Conservation (phyloP, 2,329 filamentous ascomycete species). For the Ceratocystis alfenasii region DNA sequence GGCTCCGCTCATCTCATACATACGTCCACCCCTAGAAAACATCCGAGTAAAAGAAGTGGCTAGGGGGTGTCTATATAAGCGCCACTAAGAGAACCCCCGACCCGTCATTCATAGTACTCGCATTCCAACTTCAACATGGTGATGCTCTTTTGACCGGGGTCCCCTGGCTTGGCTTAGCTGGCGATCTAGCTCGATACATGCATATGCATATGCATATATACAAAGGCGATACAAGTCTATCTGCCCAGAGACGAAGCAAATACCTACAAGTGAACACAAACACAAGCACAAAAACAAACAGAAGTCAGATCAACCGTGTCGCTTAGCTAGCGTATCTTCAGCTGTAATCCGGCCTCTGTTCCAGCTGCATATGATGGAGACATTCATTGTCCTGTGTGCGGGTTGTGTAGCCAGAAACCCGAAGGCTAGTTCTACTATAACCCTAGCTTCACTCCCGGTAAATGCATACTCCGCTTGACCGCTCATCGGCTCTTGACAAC, state of each 20-base stretch:
- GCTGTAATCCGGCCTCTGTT: no score
- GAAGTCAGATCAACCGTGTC: no score
- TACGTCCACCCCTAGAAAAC: neutral
- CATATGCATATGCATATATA: neutral
- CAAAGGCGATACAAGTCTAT: neutral
- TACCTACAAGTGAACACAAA: neutral
- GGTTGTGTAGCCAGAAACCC: no score
- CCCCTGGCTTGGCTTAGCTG: neutral
- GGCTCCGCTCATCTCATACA: conserved; percentile 2
- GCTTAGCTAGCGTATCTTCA: no score
- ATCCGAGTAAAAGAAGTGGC: neutral
- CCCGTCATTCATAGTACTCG: neutral
- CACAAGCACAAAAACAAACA: no score
- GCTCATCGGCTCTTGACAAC: no score
- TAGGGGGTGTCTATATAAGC: neutral
- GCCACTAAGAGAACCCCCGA: neutral
- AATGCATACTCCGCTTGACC: no score
- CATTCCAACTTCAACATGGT: neutral
- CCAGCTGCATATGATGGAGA: no score
- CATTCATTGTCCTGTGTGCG: no score
- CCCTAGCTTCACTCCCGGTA: no score
- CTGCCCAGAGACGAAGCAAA: neutral
- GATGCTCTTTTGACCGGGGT: neutral
- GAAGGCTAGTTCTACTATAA: no score
- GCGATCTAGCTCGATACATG: conserved; percentile 2